Evolutionary conservation across 371 early-diverging fungal species (phyloP).

Genomic region (Actinomucor elegans): DNA sequence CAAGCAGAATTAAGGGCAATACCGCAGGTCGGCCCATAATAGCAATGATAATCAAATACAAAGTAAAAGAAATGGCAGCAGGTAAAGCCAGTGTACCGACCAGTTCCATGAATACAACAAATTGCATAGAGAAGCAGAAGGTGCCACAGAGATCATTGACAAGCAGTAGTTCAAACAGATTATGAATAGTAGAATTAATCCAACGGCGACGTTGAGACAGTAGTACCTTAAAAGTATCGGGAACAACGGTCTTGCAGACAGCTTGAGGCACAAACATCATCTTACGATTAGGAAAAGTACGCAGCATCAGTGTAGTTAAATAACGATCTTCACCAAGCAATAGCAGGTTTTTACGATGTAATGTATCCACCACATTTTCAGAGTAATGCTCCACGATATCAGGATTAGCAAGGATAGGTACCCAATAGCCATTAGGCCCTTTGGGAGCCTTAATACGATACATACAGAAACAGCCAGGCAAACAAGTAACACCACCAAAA

Average conservation of each 20-base stretch:
- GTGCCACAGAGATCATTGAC: conserved; percentile 98
- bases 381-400: conserved; percentile 96
- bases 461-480: conserved; percentile 98
- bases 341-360: conserved; percentile 98
- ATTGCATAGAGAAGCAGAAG: conserved; percentile 99
- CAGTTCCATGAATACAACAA: conserved; percentile 96
- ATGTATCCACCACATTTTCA: conserved; percentile 94
- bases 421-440: conserved; percentile 77
- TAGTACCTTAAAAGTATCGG: conserved; percentile 91
- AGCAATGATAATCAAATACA: conserved; percentile 75
- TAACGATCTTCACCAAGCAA: conserved; percentile 99
- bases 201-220: conserved; percentile 98
- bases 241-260: conserved; percentile 96
- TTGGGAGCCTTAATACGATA: conserved; percentile 88
- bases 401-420: conserved; percentile 90
- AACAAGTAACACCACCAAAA: conserved; percentile 95
- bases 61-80: conserved; percentile 92
- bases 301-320: conserved; percentile 97
- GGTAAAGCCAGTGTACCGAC: conserved; percentile 98
- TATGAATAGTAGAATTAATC: conserved; percentile 99
- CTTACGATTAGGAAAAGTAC: conserved; percentile 95
- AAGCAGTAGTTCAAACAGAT: conserved; percentile 92
- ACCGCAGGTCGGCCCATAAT: conserved; percentile 56
- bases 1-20: conserved; percentile 80
- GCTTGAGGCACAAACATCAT: conserved; percentile 98